These are phyloP conservation scores for Saccharomyces hybrid DNA, from an alignment of 1,139 yeast genomes.

Conservation along the genomic window DNA sequence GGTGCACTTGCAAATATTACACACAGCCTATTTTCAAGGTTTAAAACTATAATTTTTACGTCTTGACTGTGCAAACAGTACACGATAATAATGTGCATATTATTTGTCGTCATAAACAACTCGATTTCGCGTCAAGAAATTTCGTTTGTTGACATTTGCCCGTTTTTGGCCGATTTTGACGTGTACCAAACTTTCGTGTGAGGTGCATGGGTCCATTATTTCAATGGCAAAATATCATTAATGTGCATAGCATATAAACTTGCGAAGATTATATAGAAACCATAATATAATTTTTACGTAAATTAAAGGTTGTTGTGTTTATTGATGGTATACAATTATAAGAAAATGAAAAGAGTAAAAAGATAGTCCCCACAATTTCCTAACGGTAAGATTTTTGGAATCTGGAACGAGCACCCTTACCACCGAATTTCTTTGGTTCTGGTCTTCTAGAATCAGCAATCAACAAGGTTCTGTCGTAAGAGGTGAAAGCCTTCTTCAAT, in stretches of 20 bases:
- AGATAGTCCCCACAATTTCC: slow-evolving; percentile 20
- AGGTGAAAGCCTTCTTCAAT: slow-evolving; percentile 93
- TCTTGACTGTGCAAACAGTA: not conserved
- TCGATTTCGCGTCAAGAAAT: not conserved
- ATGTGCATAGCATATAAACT: not conserved
- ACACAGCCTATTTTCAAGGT: not conserved
- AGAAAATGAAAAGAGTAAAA: not conserved
- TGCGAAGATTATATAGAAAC: not conserved
- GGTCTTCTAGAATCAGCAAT: slow-evolving; percentile 99
- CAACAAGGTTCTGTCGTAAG: slow-evolving; percentile 98
- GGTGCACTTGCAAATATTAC: not conserved
- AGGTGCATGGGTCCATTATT: not conserved
- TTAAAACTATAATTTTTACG: not conserved
- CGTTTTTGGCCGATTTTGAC: not conserved
- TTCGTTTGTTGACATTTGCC: not conserved
- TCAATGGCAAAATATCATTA: no score
- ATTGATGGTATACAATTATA: slow-evolving; percentile 1
- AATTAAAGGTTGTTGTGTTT: not conserved
- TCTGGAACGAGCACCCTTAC: slow-evolving; percentile 99
- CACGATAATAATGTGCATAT: not conserved
- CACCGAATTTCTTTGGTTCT: slow-evolving; percentile 99
- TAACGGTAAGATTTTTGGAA: slow-evolving; percentile 99
- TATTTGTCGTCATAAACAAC: not conserved
- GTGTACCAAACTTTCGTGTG: not conserved
- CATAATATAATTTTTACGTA: not conserved